These are phyloP conservation scores for Arabidopsis arenosa DNA, from an alignment of 345 rosid genomes.

Conservation along the genomic window DNA sequence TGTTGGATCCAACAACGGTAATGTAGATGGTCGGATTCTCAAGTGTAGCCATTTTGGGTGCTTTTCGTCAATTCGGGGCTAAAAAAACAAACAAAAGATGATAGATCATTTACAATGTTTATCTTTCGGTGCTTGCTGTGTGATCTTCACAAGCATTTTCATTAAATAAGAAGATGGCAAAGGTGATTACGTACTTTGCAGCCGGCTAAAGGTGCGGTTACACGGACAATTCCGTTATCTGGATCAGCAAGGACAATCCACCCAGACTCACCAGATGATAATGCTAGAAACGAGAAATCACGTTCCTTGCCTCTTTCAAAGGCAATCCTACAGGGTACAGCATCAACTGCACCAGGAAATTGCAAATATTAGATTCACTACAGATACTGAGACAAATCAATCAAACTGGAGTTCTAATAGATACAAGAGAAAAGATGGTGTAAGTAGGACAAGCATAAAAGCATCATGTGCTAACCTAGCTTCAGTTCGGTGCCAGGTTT, in stretches of 20 bases:
- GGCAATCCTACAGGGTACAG: constrained; percentile 89
- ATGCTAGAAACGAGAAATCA: constrained; percentile 69
- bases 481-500: constrained; percentile 80
- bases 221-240: constrained; percentile 69
- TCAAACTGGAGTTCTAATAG: not conserved
- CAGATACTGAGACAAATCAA: constrained; percentile 39
- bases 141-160: constrained; percentile 12
- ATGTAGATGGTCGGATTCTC: constrained; percentile 78
- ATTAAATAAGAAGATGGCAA: not conserved
- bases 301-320: constrained; percentile 97
- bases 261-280: constrained; percentile 71
- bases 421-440: not conserved
- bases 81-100: constrained; percentile 33
- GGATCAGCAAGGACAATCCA: constrained; percentile 89
- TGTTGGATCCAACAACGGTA: constrained; percentile 66
- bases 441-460: not conserved
- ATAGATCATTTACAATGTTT: not conserved
- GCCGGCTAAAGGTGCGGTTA: constrained; percentile 89
- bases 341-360: constrained; percentile 71
- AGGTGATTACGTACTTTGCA: constrained; percentile 44
- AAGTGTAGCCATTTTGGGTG: constrained; percentile 89
- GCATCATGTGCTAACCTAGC: constrained; percentile 59
- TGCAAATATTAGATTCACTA: not conserved
- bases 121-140: not conserved
- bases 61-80: constrained; percentile 89